A percentile compares a stretch with the other conserved stretches of the same genome.
These are phyloP conservation scores for Sungouiozyma intestinalis DNA, from an alignment of 805 yeast species.

Conservation along the genomic window DNA sequence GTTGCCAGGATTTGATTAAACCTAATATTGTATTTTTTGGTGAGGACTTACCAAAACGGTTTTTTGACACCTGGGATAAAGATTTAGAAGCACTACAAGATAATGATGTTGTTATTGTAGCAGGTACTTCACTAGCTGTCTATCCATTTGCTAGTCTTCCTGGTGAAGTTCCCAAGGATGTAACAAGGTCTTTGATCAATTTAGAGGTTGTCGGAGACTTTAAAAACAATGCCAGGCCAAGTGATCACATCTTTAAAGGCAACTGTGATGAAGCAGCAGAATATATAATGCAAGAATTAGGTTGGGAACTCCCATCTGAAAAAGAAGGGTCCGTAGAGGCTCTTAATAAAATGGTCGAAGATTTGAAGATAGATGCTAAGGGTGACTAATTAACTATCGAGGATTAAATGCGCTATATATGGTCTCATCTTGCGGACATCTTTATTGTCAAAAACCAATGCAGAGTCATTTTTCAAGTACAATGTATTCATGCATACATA, in stretches of 20 bases:
- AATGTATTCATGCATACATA: conserved; percentile 75
- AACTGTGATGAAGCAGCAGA: conserved; percentile 60
- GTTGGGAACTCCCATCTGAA: no score
- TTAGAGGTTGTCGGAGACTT: conserved; percentile 73
- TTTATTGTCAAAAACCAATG: conserved; percentile 45
- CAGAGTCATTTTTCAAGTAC: conserved; percentile 41
- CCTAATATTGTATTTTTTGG: conserved; percentile 96
- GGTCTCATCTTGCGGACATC: conserved; percentile 64
- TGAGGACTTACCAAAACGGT: conserved; percentile 63
- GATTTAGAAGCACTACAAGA: conserved; percentile 32
- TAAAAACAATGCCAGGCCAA: conserved; percentile 37
- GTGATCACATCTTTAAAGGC: conserved; percentile 52
- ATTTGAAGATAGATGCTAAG: no score
- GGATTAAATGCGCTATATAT: conserved; percentile 26
- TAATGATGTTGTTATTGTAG: conserved; percentile 61
- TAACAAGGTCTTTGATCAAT: conserved; percentile 60
- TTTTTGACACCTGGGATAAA: conserved; percentile 59
- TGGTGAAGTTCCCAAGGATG: conserved; percentile 39
- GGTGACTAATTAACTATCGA: conserved; percentile 1
- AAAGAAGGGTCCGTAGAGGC: neutral
- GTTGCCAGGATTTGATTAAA: conserved; percentile 70
- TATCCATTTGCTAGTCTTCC: conserved; percentile 86
- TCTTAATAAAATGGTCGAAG: neutral
- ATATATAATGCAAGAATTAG: conserved; percentile 41
- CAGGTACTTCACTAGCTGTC: conserved; percentile 87